phyloP scores from a whole-genome alignment of 2,329 filamentous ascomycete species.

The Eurotiales sp. region DNA sequence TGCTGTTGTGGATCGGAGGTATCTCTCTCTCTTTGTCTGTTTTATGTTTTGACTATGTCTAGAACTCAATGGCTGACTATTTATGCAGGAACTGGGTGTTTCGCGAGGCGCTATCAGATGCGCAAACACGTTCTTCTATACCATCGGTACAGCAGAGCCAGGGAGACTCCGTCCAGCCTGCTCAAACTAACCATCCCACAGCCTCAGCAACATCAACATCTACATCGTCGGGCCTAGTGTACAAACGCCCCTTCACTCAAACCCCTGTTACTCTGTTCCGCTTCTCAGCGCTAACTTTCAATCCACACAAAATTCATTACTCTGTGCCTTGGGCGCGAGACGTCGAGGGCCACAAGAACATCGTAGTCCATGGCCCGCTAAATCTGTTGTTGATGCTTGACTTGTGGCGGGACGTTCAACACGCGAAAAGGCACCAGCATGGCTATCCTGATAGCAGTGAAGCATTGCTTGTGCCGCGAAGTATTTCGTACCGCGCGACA shows the following conservation, averaged over 20 bases:
- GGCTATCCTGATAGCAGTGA: slow-evolving; percentile 8
- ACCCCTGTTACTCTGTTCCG: slow-evolving; percentile 71
- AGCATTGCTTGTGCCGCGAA: slow-evolving; percentile 33
- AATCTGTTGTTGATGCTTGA: slow-evolving; percentile 70
- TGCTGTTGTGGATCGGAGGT: slow-evolving; percentile 41
- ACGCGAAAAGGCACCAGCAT: slow-evolving; percentile 9
- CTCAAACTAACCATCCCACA: neutral
- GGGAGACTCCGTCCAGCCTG: neutral
- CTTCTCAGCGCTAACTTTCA: slow-evolving; percentile 87
- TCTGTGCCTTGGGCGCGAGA: slow-evolving; percentile 66
- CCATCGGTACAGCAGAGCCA: neutral
- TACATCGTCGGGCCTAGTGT: too few species aligned
- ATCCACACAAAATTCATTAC: slow-evolving; percentile 89
- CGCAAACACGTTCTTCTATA: neutral
- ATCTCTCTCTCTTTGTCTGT: neutral
- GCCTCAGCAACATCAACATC: neutral
- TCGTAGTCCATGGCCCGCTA: slow-evolving; percentile 85
- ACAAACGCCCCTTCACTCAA: slow-evolving; percentile 52
- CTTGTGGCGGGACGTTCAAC: slow-evolving; percentile 40
- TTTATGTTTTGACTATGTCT: too few species aligned
- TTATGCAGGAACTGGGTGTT: slow-evolving; percentile 19
- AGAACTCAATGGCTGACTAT: too few species aligned
- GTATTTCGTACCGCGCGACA: slow-evolving; percentile 48
- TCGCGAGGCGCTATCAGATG: slow-evolving; percentile 19
- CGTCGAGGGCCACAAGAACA: slow-evolving; percentile 68